Conservation (phyloP, 352 stramenopile genomes). For the Globisporangium solare region DNA sequence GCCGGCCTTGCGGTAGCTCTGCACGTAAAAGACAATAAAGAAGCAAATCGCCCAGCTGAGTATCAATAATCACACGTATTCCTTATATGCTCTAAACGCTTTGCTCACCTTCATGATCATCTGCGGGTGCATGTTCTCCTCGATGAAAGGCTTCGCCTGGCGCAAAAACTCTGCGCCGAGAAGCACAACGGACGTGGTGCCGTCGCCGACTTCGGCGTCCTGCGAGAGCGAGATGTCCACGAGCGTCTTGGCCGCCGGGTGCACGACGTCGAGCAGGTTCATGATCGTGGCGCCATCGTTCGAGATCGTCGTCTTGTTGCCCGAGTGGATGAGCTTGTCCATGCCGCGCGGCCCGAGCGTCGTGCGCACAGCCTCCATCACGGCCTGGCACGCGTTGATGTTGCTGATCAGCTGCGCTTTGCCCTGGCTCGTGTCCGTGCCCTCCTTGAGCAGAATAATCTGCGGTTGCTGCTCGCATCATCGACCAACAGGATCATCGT, state of each 20-base stretch:
- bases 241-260: slow-evolving; percentile 97
- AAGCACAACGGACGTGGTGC: slow-evolving; percentile 97
- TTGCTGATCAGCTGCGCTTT: slow-evolving; percentile 94
- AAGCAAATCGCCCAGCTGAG: neutral
- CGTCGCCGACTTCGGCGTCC: slow-evolving; percentile 87
- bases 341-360: slow-evolving; percentile 97
- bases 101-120: slow-evolving; percentile 74
- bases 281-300: slow-evolving; percentile 99
- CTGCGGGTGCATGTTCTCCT: slow-evolving; percentile 96
- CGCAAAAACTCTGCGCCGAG: slow-evolving; percentile 97
- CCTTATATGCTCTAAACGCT: too few species aligned
- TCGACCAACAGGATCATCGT: neutral
- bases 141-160: slow-evolving; percentile 96
- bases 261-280: slow-evolving; percentile 97
- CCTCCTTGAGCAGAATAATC: slow-evolving; percentile 99
- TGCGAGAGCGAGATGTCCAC: slow-evolving; percentile 97
- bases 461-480: slow-evolving; percentile 80
- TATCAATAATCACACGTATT: too few species aligned
- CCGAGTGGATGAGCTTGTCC: slow-evolving; percentile 98
- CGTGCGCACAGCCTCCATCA: slow-evolving; percentile 96
- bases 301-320: slow-evolving; percentile 94
- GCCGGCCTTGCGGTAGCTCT: slow-evolving; percentile 83
- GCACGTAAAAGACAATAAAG: too few species aligned
- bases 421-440: slow-evolving; percentile 98
- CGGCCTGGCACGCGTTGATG: slow-evolving; percentile 89